phyloP scores from a whole-genome alignment of 495 filamentous ascomycete species.

The Parathielavia hyrcaniae region DNA sequence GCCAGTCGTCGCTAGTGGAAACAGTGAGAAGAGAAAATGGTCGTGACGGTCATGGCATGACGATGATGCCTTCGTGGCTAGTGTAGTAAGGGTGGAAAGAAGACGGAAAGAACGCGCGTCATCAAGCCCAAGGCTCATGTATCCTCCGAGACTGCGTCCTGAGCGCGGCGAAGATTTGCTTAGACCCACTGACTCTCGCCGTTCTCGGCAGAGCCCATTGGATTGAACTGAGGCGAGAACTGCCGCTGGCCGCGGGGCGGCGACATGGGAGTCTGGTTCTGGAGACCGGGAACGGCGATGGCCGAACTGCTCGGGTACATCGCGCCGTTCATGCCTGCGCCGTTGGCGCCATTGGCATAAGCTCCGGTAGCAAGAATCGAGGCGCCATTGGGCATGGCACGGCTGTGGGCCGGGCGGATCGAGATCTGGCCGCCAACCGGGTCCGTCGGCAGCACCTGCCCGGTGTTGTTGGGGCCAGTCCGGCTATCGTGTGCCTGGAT shows the following conservation, averaged over 20 bases:
- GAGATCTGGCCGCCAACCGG: slow-evolving; percentile 39
- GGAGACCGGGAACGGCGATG: slow-evolving; percentile 26
- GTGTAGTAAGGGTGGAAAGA: slow-evolving; percentile 29
- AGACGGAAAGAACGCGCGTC: slow-evolving; percentile 30
- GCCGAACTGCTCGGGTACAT: slow-evolving; percentile 29
- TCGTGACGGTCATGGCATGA: slow-evolving; percentile 32
- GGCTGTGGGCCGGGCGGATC: slow-evolving; percentile 31
- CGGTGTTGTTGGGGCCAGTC: slow-evolving; percentile 23
- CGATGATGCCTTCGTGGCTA: slow-evolving; percentile 28
- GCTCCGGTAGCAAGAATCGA: slow-evolving; percentile 25
- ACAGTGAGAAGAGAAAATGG: slow-evolving; percentile 26
- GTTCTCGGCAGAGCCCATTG: slow-evolving; percentile 18
- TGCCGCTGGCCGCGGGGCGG: slow-evolving; percentile 26
- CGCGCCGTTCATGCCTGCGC: slow-evolving; percentile 18
- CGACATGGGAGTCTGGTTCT: slow-evolving; percentile 25
- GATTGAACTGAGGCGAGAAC: slow-evolving; percentile 20
- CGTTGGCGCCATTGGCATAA: slow-evolving; percentile 30
- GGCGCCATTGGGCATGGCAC: slow-evolving; percentile 30
- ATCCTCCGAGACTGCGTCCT: neutral
- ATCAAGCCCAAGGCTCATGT: slow-evolving; percentile 21
- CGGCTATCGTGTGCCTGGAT: slow-evolving; percentile 51
- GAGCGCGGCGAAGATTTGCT: neutral
- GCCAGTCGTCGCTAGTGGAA: slow-evolving; percentile 30
- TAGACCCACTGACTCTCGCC: slow-evolving; percentile 32
- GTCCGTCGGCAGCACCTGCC: slow-evolving; percentile 36